These are phyloP conservation scores for Colletotrichum tropicale DNA, from an alignment of 2,329 filamentous ascomycete species.

Conservation along the genomic window DNA sequence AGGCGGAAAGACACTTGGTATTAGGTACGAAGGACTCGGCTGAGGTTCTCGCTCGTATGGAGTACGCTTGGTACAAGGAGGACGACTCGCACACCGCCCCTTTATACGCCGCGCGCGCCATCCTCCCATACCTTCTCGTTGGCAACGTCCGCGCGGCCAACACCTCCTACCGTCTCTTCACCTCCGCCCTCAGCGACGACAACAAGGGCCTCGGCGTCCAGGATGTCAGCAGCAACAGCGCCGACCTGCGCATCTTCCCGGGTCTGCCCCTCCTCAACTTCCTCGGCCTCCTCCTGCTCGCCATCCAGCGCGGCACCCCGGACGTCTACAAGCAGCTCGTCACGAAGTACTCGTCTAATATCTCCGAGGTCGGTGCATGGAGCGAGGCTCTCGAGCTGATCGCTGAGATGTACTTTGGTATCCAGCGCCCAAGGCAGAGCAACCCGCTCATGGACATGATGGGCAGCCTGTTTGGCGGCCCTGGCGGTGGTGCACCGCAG, in stretches of 20 bases:
- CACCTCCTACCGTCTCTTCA: constrained; percentile 74
- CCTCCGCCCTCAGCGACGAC: constrained; percentile 41
- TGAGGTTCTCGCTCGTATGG: constrained; percentile 78
- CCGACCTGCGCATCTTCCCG: constrained; percentile 83
- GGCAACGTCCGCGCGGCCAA: constrained; percentile 92
- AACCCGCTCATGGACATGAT: constrained; percentile 99
- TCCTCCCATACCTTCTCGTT: constrained; percentile 88
- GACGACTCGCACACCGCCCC: constrained; percentile 89
- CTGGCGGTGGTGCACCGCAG: constrained; percentile 49
- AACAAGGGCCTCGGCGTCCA: constrained; percentile 70
- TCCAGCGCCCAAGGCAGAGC: constrained; percentile 84
- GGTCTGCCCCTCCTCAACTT: constrained; percentile 96
- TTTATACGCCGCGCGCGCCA: constrained; percentile 82
- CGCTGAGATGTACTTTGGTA: constrained; percentile 96
- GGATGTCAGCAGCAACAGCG: constrained; percentile 75
- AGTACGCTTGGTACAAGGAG: constrained; percentile 92
- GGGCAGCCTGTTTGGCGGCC: constrained; percentile 88
- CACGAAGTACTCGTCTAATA: constrained; percentile 78
- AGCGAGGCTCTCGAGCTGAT: constrained; percentile 83
- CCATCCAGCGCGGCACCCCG: constrained; percentile 77
- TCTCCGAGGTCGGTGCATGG: constrained; percentile 81
- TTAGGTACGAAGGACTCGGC: constrained; percentile 90
- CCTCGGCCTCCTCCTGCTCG: constrained; percentile 81
- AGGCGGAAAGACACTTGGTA: constrained; percentile 88
- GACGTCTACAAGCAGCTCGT: constrained; percentile 84